Evolutionary conservation across 306 rosid genomes (phyloP), one percentile per base, ranked within the genome.

Genomic region (apple (Malus domestica)): DNA sequence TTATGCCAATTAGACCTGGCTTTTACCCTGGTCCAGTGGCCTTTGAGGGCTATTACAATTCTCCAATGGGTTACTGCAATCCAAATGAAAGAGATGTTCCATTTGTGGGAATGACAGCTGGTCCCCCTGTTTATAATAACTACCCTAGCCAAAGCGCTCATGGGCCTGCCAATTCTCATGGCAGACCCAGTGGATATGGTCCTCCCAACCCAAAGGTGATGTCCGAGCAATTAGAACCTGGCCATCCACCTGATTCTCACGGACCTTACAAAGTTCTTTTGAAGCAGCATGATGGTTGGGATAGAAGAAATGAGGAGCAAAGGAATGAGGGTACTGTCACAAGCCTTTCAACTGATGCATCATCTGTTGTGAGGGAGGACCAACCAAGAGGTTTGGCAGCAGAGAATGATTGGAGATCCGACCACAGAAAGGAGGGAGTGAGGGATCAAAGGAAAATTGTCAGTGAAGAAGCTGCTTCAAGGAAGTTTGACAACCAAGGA

Each of bases 201-300:
- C 76, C 89, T 72, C 60, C 82, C 73, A 91, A 82, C 68, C 89
- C 89, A 67, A 72, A 73, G 19, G 69, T 74, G 86, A 73, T 78
- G 45, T 77, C 81, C 9, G 93, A 90, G 86, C 89, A 79, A 77
- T 79, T 80, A 82, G 97, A 87, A 80, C 67, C 89, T 68, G 78
- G 85, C 68, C 93, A 82, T 77, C 84, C 87, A 65, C 83, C 83
- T 80, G 96, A 90, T 78, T 72, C 82, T 57, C 77, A 84, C 70
- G 91, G 92, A 71, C 98, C 97, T 45, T 90, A 90, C 87, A 90
- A 87, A 82, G 97, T 95, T 84, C 92, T 95, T 82, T 76, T 90
- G 81, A 92, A 92, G 90, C 97, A 85, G 79, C 94, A 89, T 32
- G 84, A 79, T 51, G 85, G 82, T 54, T 81, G 87, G 81, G 93